Conservation (phyloP, 2,329 filamentous ascomycete species). For the Exophiala calicioides region DNA sequence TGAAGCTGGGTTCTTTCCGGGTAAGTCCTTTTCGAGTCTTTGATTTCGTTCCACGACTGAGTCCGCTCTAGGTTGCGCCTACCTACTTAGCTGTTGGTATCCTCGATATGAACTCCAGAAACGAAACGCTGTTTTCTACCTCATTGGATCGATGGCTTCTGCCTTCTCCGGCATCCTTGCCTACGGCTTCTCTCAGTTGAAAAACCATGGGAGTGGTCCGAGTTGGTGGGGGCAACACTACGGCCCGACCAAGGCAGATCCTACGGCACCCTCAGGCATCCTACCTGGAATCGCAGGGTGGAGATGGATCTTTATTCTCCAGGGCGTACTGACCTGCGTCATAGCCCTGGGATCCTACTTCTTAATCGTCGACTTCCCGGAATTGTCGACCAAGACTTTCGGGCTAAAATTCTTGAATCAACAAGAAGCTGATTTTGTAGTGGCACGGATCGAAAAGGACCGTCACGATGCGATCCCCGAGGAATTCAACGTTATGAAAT, state of each 20-base stretch:
- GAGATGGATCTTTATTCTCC: constrained; percentile 52
- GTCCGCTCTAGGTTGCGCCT: constrained; percentile 67
- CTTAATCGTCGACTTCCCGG: constrained; percentile 47
- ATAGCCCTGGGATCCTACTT: constrained; percentile 46
- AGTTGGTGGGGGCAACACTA: constrained; percentile 30
- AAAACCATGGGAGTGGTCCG: constrained; percentile 29
- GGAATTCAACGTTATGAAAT: constrained; percentile 51
- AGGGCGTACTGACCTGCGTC: constrained; percentile 39
- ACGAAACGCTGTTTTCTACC: constrained; percentile 51
- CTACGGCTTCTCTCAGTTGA: constrained; percentile 44
- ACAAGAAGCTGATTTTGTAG: constrained; percentile 26
- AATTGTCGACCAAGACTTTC: constrained; percentile 24
- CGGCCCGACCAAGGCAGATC: constrained; percentile 26
- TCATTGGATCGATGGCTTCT: constrained; percentile 51
- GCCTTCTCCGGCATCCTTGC: constrained; percentile 38
- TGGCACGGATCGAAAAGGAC: constrained; percentile 56
- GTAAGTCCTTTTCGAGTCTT: constrained; percentile 29
- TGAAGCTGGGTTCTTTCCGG: constrained; percentile 69
- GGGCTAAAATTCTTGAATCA: constrained; percentile 36
- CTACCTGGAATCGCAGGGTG: constrained; percentile 28
- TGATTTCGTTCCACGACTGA: constrained; percentile 35
- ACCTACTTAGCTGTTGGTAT: constrained; percentile 74
- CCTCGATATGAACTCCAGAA: constrained; percentile 44
- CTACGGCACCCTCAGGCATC: constrained; percentile 19
- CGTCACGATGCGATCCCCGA: constrained; percentile 54